Percentiles rank a stretch among this genome's conserved stretches.
Evolutionary conservation across 257 asterid genomes (phyloP).

Genomic region (Solanum habrochaites): DNA sequence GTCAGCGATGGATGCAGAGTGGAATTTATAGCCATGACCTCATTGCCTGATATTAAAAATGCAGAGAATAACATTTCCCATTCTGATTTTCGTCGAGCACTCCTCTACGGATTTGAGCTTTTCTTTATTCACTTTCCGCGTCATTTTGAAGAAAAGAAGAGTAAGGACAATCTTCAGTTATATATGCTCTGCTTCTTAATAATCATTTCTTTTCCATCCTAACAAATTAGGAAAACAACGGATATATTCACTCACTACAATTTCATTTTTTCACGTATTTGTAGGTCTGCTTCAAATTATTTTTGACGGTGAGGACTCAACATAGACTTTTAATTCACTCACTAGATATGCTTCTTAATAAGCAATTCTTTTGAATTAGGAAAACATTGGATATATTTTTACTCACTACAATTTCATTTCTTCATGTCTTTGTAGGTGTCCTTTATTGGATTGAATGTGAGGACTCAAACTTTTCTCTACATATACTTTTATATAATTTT

Average conservation of each 20-base stretch:
- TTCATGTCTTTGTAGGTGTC: too few species aligned
- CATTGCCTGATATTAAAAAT: neutral
- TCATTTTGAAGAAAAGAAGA: fast-evolving
- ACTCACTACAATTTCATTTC: too few species aligned
- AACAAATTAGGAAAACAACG: neutral
- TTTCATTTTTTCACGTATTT: neutral
- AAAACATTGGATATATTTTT: too few species aligned
- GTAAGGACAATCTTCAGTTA: neutral
- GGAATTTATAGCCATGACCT: neutral
- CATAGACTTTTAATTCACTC: too few species aligned
- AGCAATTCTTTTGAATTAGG: too few species aligned
- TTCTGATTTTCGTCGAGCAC: slow-evolving; percentile 6
- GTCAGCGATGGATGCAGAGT: neutral
- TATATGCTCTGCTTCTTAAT: neutral
- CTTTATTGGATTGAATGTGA: too few species aligned
- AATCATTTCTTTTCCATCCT: neutral
- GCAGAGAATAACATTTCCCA: neutral
- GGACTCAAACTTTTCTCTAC: neutral
- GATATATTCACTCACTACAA: neutral
- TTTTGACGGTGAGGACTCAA: neutral
- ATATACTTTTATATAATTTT: neutral
- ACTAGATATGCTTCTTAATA: too few species aligned
- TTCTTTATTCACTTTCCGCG: neutral
- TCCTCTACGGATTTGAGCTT: slow-evolving; percentile 17
- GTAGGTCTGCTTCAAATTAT: neutral